phyloP scores from a whole-genome alignment of 768 basidiomycete genomes.

The Termitomyces sp. region DNA sequence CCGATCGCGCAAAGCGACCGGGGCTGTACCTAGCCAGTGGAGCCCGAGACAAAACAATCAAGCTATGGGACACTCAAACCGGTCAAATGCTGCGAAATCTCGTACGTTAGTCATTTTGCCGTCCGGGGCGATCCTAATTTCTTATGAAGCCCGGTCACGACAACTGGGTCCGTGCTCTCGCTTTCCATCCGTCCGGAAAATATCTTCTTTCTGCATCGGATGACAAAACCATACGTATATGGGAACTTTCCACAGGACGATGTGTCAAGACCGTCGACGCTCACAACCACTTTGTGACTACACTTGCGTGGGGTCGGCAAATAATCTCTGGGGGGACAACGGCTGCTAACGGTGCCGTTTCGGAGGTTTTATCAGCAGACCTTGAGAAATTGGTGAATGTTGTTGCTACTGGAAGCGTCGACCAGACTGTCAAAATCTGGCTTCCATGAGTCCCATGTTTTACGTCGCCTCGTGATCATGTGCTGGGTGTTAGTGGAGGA shows the following conservation, averaged over 20 bases:
- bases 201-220: slow-evolving; percentile 89
- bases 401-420: slow-evolving; percentile 65
- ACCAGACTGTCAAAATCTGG: slow-evolving; percentile 67
- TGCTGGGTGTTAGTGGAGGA: neutral
- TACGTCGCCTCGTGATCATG: neutral
- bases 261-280: slow-evolving; percentile 87
- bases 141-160: slow-evolving; percentile 66
- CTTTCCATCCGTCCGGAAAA: slow-evolving; percentile 90
- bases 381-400: slow-evolving; percentile 65
- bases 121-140: slow-evolving; percentile 5
- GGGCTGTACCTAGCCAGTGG: slow-evolving; percentile 74
- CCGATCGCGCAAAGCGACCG: slow-evolving; percentile 45
- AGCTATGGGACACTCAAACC: slow-evolving; percentile 82
- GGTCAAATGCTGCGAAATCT: slow-evolving; percentile 81
- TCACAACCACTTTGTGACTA: slow-evolving; percentile 80
- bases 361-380: slow-evolving; percentile 26
- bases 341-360: slow-evolving; percentile 26
- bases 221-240: slow-evolving; percentile 87
- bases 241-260: slow-evolving; percentile 84
- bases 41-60: slow-evolving; percentile 88
- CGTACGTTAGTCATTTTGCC: slow-evolving; percentile 35
- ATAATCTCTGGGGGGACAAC: slow-evolving; percentile 36
- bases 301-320: slow-evolving; percentile 77
- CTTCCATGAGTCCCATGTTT: slow-evolving; percentile 37
- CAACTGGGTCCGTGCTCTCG: slow-evolving; percentile 86